Evolutionary conservation across 306 rosid species (phyloP).

Genomic region (Oemleria cerasiformis): DNA sequence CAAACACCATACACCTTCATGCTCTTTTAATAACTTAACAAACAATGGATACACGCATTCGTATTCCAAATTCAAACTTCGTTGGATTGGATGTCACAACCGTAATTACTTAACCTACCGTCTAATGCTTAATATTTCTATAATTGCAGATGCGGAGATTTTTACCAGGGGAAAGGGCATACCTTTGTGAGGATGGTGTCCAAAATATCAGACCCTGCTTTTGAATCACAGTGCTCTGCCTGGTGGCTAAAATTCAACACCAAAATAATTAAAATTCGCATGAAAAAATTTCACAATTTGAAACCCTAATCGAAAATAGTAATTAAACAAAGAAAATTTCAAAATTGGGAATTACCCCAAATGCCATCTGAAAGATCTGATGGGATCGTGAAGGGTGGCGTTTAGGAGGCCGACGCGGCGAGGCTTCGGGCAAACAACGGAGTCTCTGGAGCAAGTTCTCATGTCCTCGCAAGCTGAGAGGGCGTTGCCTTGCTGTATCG

Average conservation of each 20-base stretch:
- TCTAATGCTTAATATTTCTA: background rate
- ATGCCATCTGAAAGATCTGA: slow-evolving; percentile 57
- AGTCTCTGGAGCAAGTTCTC: slow-evolving; percentile 34
- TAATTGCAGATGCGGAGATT: background rate
- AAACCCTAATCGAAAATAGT: background rate
- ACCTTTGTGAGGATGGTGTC: slow-evolving; percentile 77
- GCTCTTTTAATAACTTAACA: background rate
- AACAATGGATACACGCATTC: too few species aligned
- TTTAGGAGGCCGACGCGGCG: slow-evolving; percentile 69
- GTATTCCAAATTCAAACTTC: too few species aligned
- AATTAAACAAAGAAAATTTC: background rate
- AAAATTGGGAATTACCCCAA: slow-evolving; percentile 39
- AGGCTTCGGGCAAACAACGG: slow-evolving; percentile 81
- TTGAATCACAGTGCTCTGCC: slow-evolving; percentile 56
- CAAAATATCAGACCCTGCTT: slow-evolving; percentile 52
- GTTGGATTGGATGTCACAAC: too few species aligned
- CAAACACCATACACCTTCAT: background rate
- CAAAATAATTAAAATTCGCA: background rate
- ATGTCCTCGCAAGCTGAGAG: slow-evolving; percentile 65
- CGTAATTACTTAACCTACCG: background rate
- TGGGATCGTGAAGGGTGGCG: slow-evolving; percentile 46
- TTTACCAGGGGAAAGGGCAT: background rate
- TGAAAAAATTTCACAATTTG: background rate
- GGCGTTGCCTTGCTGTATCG: slow-evolving; percentile 53
- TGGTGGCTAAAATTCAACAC: slow-evolving; percentile 56